A percentile compares a stretch with the other conserved stretches of the same genome.
Evolutionary conservation across 2,329 filamentous ascomycete genomes (phyloP).

Genomic region (Talaromyces rugulosus): DNA sequence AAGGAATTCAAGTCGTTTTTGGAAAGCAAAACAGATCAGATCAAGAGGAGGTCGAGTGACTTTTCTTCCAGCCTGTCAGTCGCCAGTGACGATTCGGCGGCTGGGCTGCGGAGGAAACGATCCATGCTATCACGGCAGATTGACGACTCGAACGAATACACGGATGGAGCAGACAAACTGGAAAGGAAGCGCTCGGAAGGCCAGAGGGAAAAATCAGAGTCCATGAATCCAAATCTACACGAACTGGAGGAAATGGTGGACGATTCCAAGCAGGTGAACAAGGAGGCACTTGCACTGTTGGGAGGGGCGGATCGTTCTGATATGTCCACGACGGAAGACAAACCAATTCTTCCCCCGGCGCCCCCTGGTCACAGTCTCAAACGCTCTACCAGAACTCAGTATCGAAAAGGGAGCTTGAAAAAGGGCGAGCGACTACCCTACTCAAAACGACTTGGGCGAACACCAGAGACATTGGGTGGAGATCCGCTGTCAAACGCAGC

Average conservation of each 20-base stretch:
- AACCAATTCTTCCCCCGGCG: conserved; percentile 76
- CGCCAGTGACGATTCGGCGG: conserved; percentile 51
- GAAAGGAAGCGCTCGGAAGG: conserved; percentile 66
- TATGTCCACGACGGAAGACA: conserved; percentile 60
- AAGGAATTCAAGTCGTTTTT: conserved; percentile 96
- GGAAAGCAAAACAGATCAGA: conserved; percentile 86
- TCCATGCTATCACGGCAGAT: conserved; percentile 94
- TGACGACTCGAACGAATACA: conserved; percentile 69
- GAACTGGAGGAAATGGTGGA: conserved; percentile 77
- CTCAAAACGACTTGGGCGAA: conserved; percentile 65
- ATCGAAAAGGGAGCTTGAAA: conserved; percentile 80
- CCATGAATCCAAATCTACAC: conserved; percentile 60
- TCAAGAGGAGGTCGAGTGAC: conserved; percentile 76
- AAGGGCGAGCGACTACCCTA: conserved; percentile 72
- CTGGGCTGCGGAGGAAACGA: conserved; percentile 76
- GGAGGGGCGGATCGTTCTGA: conserved; percentile 39
- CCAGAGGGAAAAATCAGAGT: conserved; percentile 46
- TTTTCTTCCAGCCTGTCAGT: conserved; percentile 53
- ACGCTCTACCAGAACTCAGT: conserved; percentile 86
- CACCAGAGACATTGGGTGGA: conserved; percentile 59
- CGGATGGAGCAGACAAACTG: conserved; percentile 77
- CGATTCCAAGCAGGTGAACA: conserved; percentile 60
- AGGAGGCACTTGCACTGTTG: conserved; percentile 58
- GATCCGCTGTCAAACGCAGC: conserved; percentile 38
- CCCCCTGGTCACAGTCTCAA: conserved; percentile 73